phyloP scores from a whole-genome alignment of 139 green algal genomes.

The Chlamydomonas urium region DNA sequence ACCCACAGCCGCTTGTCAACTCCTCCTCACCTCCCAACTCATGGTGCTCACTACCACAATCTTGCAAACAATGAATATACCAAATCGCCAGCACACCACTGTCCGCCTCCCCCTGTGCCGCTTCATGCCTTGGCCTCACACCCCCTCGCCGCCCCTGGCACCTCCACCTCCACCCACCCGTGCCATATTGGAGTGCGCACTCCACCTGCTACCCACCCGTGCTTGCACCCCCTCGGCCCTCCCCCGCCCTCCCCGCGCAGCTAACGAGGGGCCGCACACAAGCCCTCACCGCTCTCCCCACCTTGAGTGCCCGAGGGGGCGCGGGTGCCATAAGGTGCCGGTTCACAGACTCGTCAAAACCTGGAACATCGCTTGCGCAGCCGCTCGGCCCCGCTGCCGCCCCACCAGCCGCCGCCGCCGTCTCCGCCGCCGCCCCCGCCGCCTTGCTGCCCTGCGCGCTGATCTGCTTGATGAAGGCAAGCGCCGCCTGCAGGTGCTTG shows the following conservation, averaged over 20 bases:
- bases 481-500: too few species aligned
- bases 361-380: background rate
- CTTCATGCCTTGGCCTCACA: too few species aligned
- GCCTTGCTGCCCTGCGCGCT: too few species aligned
- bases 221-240: background rate
- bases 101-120: too few species aligned
- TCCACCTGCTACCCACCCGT: background rate
- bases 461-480: background rate
- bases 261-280: background rate
- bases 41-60: too few species aligned
- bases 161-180: background rate
- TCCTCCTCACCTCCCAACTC: too few species aligned
- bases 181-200: too few species aligned
- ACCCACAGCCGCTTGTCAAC: too few species aligned
- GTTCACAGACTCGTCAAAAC: slow-evolving; percentile 63
- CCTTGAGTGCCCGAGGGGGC: slow-evolving; percentile 53
- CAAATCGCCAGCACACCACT: too few species aligned
- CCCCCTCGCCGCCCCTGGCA: background rate
- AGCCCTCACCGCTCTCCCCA: slow-evolving; percentile 13
- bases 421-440: background rate
- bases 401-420: background rate
- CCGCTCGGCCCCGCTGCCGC: background rate
- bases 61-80: too few species aligned
- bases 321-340: slow-evolving; percentile 52
- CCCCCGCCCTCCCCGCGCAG: background rate